Evolutionary conservation across 306 rosid genomes (phyloP), one percentile per base, ranked within the genome.

Genomic region (Astragalus glycyphyllos): DNA sequence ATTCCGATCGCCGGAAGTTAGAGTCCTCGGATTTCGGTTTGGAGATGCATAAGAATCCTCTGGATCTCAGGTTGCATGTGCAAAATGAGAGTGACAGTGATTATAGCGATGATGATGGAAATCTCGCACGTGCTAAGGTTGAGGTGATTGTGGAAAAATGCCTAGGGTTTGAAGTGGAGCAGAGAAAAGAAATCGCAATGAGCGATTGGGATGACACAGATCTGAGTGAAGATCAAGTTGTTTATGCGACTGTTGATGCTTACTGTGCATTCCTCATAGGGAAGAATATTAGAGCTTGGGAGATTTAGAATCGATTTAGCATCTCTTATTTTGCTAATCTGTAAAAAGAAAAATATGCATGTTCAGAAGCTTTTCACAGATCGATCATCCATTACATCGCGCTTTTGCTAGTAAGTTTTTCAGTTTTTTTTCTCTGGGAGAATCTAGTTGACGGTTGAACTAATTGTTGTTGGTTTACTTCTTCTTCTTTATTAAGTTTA

Each of bases 171-270:
- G 11, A 46, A 0, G n/a, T 70, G 62, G 65, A 61, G 20, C 77
- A 15, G 76, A 69, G 68, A 0, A 20, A 6, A 12, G 29, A 38
- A 4, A 47, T 85, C 7, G 49, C 70, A 17, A 51, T 9, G 65
- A 74, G 85, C 65, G 2, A 68, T 26, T 85, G 82, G 85, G 62
- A 58, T 29, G 7, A 1, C 0, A 29, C 7, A 5, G 1, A 5
- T 23, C 77, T 85, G 4, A 64, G 77, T 4, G 3, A 8, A 0
- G 65, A 61, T 5, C 89, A 85, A 75, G 54, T 85, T 7, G 29
- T 44, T 69, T 77, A 85, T n/a, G 86, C 79, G 0, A 15, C 73
- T 37, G 40, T 69, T 0, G 85, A 82, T 4, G 81, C 89, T 57
- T 35, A 58, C 7, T 77, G 77, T 41, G 83, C 85, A 0, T 85